Conservation (phyloP, 2,329 filamentous ascomycete genomes). For the Penicillium sp. region DNA sequence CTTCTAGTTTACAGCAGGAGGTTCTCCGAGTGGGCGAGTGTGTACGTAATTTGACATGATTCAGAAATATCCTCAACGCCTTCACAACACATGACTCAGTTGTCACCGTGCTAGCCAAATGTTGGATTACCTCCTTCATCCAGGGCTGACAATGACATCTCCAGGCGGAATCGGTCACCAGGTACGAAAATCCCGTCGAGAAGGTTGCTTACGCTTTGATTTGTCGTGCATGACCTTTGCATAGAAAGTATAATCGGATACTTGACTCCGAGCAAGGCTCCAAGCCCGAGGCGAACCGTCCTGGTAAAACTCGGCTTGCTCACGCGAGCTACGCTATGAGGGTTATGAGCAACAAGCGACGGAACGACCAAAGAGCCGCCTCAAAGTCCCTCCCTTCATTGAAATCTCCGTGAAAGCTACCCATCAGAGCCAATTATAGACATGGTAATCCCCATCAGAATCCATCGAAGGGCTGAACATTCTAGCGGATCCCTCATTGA, state of each 20-base stretch:
- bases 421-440: neutral
- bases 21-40: neutral
- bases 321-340: neutral
- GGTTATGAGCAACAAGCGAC: neutral
- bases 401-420: conserved; percentile 2
- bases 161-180: neutral
- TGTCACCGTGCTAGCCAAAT: neutral
- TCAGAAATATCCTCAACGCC: neutral
- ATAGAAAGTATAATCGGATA: neutral
- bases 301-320: neutral
- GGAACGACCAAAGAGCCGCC: neutral
- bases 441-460: neutral
- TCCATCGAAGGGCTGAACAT: conserved; percentile 1
- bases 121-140: too few relatives aligned
- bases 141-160: neutral
- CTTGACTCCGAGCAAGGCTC: neutral
- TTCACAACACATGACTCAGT: neutral
- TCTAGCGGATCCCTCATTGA: neutral
- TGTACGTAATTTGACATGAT: conserved; percentile 10
- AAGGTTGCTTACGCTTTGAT: conserved; percentile 1
- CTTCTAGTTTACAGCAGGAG: neutral
- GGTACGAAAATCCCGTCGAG: neutral
- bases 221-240: neutral
- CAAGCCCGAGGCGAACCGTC: neutral
- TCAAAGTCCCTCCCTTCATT: conserved; percentile 9